phyloP scores from a whole-genome alignment of 2,329 filamentous ascomycete species.

The Pseudogymnoascus sp. region DNA sequence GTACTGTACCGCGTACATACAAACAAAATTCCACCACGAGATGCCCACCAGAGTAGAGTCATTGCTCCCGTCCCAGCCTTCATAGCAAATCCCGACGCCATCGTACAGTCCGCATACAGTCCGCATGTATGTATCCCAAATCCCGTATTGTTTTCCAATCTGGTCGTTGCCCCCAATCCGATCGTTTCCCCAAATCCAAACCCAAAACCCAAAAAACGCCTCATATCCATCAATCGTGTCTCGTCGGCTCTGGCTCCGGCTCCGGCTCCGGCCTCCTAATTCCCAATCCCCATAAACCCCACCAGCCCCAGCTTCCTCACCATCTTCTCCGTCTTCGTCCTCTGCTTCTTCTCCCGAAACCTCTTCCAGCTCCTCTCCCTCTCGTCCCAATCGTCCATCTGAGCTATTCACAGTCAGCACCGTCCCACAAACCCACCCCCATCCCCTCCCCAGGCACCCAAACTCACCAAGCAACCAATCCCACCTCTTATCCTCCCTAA shows the following conservation, averaged over 20 bases:
- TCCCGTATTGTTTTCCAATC: not conserved
- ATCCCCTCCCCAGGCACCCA: not conserved
- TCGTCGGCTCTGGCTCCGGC: not conserved
- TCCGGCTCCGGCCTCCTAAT: not conserved
- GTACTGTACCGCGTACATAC: not conserved
- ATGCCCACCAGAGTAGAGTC: not conserved
- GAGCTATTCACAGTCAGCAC: conserved; percentile 17
- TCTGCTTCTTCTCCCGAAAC: conserved; percentile 25
- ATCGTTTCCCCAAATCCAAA: not conserved
- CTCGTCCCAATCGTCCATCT: conserved; percentile 38
- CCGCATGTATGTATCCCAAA: not conserved
- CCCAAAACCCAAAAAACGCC: not conserved
- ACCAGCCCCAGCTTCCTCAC: conserved; percentile 20
- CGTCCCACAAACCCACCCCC: too few species aligned
- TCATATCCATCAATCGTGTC: not conserved
- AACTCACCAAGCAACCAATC: conserved; percentile 53
- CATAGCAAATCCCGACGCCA: not conserved
- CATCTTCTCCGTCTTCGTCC: conserved; percentile 19
- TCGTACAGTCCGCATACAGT: not conserved
- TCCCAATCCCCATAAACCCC: not conserved
- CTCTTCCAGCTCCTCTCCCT: conserved; percentile 30
- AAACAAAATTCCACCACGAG: not conserved
- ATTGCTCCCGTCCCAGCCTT: not conserved
- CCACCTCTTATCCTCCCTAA: conserved; percentile 52
- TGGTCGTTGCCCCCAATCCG: not conserved